phyloP scores from a whole-genome alignment of 441 rosid species.

The Eruca vesicaria region DNA sequence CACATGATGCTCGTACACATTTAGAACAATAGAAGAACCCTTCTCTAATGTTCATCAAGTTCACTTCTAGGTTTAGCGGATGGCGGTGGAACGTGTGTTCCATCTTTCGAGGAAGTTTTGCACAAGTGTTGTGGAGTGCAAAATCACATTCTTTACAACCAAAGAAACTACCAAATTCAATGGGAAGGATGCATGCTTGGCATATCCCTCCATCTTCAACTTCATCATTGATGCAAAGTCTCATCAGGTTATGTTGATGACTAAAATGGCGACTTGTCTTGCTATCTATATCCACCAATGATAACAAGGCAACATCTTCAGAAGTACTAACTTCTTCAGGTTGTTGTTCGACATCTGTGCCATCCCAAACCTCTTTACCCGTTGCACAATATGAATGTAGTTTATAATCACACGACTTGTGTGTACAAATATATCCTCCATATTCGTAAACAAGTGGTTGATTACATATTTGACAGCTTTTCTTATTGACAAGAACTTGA shows the following conservation, averaged over 20 bases:
- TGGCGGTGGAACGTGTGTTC: not conserved
- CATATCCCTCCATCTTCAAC: not conserved
- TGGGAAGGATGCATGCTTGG: not conserved
- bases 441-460: not conserved
- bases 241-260: not conserved
- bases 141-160: not conserved
- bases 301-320: not conserved
- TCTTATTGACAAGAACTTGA: not conserved
- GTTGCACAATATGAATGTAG: not conserved
- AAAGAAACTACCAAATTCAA: not conserved
- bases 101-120: not conserved
- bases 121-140: not conserved
- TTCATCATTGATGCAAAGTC: not conserved
- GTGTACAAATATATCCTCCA: not conserved
- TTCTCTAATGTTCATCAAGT: not conserved
- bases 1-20: not conserved
- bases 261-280: not conserved
- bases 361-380: not conserved
- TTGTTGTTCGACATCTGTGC: not conserved
- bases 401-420: not conserved
- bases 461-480: not conserved
- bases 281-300: not conserved
- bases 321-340: not conserved
- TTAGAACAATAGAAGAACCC: not conserved
- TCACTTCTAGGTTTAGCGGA: not conserved